Conservation (phyloP, 352 stramenopile genomes). For the Pythium pectinolyticum region DNA sequence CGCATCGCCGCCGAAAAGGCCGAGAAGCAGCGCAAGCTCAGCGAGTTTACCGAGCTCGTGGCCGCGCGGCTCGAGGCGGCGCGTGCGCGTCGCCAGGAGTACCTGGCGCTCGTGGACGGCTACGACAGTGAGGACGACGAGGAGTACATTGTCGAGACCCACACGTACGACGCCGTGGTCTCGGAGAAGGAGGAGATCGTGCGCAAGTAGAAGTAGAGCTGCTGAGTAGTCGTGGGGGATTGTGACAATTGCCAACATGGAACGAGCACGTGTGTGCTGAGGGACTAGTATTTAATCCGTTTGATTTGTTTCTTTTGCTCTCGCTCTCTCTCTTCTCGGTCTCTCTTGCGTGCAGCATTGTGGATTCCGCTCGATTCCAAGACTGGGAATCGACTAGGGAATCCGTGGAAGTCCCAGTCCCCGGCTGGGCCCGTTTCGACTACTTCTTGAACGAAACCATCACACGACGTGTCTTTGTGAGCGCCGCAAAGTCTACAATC, state of each 20-base stretch:
- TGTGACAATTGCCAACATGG: background rate
- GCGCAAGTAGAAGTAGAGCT: slow-evolving; percentile 44
- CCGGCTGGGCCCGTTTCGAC: too few species aligned
- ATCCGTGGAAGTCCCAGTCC: too few species aligned
- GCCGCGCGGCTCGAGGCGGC: slow-evolving; percentile 36
- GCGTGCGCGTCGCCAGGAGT: slow-evolving; percentile 44
- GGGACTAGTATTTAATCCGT: slow-evolving; percentile 11
- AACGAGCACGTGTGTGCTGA: background rate
- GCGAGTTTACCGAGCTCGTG: slow-evolving; percentile 76
- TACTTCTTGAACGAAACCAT: background rate
- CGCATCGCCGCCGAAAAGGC: slow-evolving; percentile 59
- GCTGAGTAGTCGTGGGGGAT: background rate
- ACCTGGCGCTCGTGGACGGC: slow-evolving; percentile 67
- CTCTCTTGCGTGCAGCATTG: too few species aligned
- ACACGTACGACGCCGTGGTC: slow-evolving; percentile 73
- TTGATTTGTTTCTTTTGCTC: slow-evolving; percentile 1
- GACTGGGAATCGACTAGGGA: too few species aligned
- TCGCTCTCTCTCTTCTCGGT: too few species aligned
- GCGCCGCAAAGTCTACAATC: background rate
- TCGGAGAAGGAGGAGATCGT: slow-evolving; percentile 70
- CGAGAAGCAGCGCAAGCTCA: slow-evolving; percentile 66
- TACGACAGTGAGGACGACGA: slow-evolving; percentile 85
- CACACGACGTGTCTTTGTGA: background rate
- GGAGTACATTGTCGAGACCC: slow-evolving; percentile 82
- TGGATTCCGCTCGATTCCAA: too few species aligned